These are phyloP conservation scores for Lentinula lateritia DNA, from an alignment of 768 basidiomycete genomes.

Conservation along the genomic window DNA sequence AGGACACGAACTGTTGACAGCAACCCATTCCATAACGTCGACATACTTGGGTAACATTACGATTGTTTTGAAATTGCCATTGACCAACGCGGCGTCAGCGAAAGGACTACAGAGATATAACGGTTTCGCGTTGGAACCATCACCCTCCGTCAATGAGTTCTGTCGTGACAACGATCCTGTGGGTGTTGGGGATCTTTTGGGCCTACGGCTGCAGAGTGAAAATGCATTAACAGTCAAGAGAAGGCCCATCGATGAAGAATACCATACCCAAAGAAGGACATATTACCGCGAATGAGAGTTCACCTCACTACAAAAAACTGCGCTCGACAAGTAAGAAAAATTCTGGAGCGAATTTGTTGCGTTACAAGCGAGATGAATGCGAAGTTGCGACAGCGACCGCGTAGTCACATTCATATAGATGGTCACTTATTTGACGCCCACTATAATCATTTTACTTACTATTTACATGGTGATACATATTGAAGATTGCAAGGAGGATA, in stretches of 20 bases:
- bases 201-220: slow-evolving; percentile 15
- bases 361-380: background rate
- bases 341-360: background rate
- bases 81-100: slow-evolving; percentile 91
- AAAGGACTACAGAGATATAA: slow-evolving; percentile 93
- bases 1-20: slow-evolving; percentile 73
- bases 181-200: slow-evolving; percentile 31
- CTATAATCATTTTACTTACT: background rate
- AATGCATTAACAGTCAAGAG: background rate
- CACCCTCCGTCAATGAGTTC: slow-evolving; percentile 29
- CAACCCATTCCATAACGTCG: slow-evolving; percentile 96
- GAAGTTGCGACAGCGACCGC: background rate
- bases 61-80: slow-evolving; percentile 98
- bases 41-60: slow-evolving; percentile 94
- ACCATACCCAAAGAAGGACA: slow-evolving; percentile 31
- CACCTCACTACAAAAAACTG: background rate
- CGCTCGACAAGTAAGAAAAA: background rate
- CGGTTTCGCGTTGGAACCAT: slow-evolving; percentile 41
- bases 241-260: background rate
- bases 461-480: background rate
- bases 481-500: background rate
- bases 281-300: slow-evolving; percentile 3
- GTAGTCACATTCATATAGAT: background rate
- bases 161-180: slow-evolving; percentile 21
- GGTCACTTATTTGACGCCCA: background rate